Conservation (phyloP, 1,284 basidiomycete genomes). For the Anthracocystis walkeri region DNA sequence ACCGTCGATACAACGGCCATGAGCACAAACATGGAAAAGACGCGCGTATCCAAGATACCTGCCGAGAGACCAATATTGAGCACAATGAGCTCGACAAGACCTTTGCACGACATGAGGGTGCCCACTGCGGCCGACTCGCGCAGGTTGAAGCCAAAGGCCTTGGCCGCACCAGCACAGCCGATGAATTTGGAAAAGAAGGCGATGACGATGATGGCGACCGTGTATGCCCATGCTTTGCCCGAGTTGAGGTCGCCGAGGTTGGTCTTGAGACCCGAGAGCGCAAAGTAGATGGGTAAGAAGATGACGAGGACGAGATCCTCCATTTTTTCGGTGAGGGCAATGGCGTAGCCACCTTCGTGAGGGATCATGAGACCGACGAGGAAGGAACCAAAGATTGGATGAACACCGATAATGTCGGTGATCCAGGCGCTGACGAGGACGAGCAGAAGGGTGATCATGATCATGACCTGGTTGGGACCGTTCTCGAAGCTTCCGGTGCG, state of each 20-base stretch:
- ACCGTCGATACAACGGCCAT: constrained; percentile 87
- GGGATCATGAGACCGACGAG: constrained; percentile 88
- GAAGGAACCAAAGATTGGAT: constrained; percentile 87
- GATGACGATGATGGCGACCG: constrained; percentile 81
- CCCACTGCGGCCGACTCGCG: constrained; percentile 88
- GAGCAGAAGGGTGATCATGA: constrained; percentile 80
- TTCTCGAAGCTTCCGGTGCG: constrained; percentile 83
- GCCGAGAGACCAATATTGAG: constrained; percentile 87
- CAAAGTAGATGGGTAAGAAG: constrained; percentile 87
- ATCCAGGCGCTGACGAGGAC: constrained; percentile 84
- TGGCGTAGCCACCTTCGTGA: constrained; percentile 81
- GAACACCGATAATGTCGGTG: constrained; percentile 89
- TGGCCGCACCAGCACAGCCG: constrained; percentile 74
- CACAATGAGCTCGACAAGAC: constrained; percentile 81
- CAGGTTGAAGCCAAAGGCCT: constrained; percentile 77
- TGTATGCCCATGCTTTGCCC: constrained; percentile 83
- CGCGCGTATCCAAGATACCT: constrained; percentile 79
- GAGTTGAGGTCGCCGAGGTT: constrained; percentile 76
- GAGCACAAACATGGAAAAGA: constrained; percentile 87
- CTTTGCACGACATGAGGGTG: constrained; percentile 92
- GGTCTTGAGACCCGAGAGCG: constrained; percentile 83
- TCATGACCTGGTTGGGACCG: constrained; percentile 80
- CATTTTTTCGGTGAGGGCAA: constrained; percentile 75
- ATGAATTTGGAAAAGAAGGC: constrained; percentile 81
- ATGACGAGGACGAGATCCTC: constrained; percentile 71